These are phyloP conservation scores for Umbelopsis sp. DNA, from an alignment of 192 early-diverging fungal genomes.

Conservation along the genomic window DNA sequence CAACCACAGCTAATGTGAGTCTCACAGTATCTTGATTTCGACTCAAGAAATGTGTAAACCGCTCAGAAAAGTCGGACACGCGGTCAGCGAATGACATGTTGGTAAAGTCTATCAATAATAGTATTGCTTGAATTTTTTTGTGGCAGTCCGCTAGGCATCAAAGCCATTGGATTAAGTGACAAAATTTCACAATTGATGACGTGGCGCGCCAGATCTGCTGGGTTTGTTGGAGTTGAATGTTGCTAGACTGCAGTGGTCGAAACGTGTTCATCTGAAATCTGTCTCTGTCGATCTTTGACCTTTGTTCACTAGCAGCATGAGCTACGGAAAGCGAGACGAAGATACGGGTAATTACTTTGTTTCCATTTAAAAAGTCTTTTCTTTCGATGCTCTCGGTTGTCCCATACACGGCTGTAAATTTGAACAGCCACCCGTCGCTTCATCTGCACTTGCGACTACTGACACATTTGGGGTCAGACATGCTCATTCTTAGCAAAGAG, in stretches of 20 bases:
- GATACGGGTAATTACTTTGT: slow-evolving; percentile 54
- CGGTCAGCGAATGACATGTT: slow-evolving; percentile 9
- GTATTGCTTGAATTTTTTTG: neutral
- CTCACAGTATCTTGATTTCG: slow-evolving; percentile 35
- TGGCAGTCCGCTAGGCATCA: neutral
- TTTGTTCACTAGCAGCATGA: slow-evolving; percentile 43
- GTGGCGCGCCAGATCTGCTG: slow-evolving; percentile 13
- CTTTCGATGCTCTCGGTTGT: neutral
- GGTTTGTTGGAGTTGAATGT: slow-evolving; percentile 2
- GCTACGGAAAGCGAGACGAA: slow-evolving; percentile 68
- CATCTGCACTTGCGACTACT: neutral
- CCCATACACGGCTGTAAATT: slow-evolving; percentile 1
- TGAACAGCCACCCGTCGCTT: neutral
- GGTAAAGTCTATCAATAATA: neutral
- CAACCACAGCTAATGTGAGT: slow-evolving; percentile 54
- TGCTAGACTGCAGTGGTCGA: neutral
- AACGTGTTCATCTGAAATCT: slow-evolving; percentile 17
- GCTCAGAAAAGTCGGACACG: slow-evolving; percentile 16
- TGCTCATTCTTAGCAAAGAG: neutral
- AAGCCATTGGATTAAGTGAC: neutral
- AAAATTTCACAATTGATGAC: slow-evolving; percentile 7
- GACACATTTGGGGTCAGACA: neutral
- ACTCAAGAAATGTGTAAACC: slow-evolving; percentile 18
- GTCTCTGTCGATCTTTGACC: slow-evolving; percentile 15
- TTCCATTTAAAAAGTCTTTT: neutral